Conservation (phyloP, 225 moss, liverwort and hornwort species). For the Marchantia paleacea region DNA sequence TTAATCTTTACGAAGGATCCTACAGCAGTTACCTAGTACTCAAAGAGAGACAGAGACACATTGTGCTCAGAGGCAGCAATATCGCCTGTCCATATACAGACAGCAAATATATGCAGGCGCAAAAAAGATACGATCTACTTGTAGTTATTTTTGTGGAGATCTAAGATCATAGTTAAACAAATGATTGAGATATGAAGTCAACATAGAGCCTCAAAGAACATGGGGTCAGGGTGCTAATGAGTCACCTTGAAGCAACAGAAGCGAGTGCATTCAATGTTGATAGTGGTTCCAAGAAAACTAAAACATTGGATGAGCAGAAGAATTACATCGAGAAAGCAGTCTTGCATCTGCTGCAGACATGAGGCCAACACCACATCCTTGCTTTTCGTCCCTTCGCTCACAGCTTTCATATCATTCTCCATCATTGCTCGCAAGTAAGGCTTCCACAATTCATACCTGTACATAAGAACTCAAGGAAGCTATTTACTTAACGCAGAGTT, state of each 20-base stretch:
- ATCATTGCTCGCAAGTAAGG: conserved; percentile 93
- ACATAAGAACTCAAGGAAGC: not conserved
- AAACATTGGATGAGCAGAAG: not conserved
- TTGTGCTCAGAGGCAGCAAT: too few species aligned
- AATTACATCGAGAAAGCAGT: conserved; percentile 79
- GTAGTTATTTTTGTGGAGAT: too few species aligned
- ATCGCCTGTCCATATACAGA: too few species aligned
- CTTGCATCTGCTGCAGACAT: conserved; percentile 86
- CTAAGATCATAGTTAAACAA: not conserved
- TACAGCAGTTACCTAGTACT: too few species aligned
- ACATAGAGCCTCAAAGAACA: not conserved
- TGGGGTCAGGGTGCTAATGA: not conserved
- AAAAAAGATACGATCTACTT: too few species aligned
- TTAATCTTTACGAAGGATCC: too few species aligned
- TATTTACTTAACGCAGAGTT: too few species aligned
- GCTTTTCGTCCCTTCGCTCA: conserved; percentile 93
- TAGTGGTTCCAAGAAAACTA: not conserved
- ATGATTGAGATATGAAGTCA: not conserved
- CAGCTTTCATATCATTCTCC: conserved; percentile 99
- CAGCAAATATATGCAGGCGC: too few species aligned
- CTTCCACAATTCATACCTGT: conserved; percentile 93
- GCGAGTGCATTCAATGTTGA: not conserved
- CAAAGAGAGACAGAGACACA: too few species aligned
- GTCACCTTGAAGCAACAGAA: not conserved
- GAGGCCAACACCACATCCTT: conserved; percentile 79